Evolutionary conservation across 768 basidiomycete species (phyloP), one percentile per base, ranked within the genome.

Genomic region (Mycena rosella): DNA sequence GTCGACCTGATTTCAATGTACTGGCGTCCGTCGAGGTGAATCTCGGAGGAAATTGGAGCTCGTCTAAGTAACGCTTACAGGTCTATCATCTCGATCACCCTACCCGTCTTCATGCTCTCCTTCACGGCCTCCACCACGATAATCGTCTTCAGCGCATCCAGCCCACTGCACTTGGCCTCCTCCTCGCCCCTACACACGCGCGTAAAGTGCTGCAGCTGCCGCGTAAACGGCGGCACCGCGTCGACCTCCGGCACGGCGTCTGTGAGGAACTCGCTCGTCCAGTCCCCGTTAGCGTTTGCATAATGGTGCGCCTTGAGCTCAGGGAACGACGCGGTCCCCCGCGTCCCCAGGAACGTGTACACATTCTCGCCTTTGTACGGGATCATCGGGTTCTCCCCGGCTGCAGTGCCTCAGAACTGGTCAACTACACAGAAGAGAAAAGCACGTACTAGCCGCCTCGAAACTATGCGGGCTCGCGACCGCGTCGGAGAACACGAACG

Each of bases 341-440:
- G 32, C 9, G 68, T 65, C 11, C 68, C 68, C 8, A 69, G 52
- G 55, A 69, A 26, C 4, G 63, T 65, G 38, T 69, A 69, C 14
- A 51, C 47, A n/a, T 29, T 51, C 26, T 59, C 49, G 13, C 55
- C 62, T 44, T 58, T 54, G 36, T 44, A 44, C 20, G 49, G 45
- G 27, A 69, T 60, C 26, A 32, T 32, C 14, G 68, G 68, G 42
- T 69, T 69, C 44, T 69, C 68, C n/a, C 62, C 68, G 7, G 68
- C 47, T 34, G n/a, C n/a, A n/a, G n/a, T n/a, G 10, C 7, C 42
- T 44, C 18, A 5, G 5, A 18, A 20, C n/a, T 20, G 11, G 32
- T 5, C 32, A 34, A 34, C 11, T 5, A 5, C 11, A 34, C 32
- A 34, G 11, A 34, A 6, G 32, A 34, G 32, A 34, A 11, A 34